Evolutionary conservation across 805 yeast species (phyloP).

Genomic region (Saturnispora serradocipensis): DNA sequence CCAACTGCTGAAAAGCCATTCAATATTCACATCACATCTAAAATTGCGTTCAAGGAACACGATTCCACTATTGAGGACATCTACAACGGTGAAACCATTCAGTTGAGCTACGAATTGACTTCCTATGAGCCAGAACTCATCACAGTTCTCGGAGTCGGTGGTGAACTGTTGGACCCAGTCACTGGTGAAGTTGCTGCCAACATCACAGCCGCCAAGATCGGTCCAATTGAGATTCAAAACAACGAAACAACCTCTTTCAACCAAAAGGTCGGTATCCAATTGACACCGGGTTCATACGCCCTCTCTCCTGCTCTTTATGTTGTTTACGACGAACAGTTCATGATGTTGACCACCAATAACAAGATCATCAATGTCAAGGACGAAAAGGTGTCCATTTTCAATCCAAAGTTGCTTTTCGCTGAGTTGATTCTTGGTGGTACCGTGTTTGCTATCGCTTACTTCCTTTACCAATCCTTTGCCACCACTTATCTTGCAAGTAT

Average conservation of each 20-base stretch:
- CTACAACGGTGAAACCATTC: slow-evolving; percentile 42
- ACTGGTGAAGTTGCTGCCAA: slow-evolving; percentile 46
- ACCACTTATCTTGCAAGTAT: slow-evolving; percentile 36
- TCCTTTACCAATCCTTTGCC: slow-evolving; percentile 36
- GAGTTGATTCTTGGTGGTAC: slow-evolving; percentile 44
- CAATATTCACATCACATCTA: slow-evolving; percentile 41
- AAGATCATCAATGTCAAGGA: slow-evolving; percentile 54
- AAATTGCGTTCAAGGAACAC: slow-evolving; percentile 27
- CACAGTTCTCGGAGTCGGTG: slow-evolving; percentile 60
- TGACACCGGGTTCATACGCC: slow-evolving; percentile 48
- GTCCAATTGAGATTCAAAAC: slow-evolving; percentile 45
- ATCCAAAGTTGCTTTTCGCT: slow-evolving; percentile 62
- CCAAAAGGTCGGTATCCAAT: slow-evolving; percentile 52
- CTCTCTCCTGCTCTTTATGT: slow-evolving; percentile 54
- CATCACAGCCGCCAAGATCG: slow-evolving; percentile 55
- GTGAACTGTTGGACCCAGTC: slow-evolving; percentile 47
- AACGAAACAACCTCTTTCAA: slow-evolving; percentile 42
- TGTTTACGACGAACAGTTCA: slow-evolving; percentile 38
- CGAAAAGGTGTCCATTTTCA: slow-evolving; percentile 56
- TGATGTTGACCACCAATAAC: slow-evolving; percentile 47
- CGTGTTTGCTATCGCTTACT: slow-evolving; percentile 42
- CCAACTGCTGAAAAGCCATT: slow-evolving; percentile 32
- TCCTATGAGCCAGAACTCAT: slow-evolving; percentile 45
- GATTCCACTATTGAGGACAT: slow-evolving; percentile 38
- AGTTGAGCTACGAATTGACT: slow-evolving; percentile 41